phyloP scores from a whole-genome alignment of 805 yeast genomes.

The Starmerella potacharoeniae region DNA sequence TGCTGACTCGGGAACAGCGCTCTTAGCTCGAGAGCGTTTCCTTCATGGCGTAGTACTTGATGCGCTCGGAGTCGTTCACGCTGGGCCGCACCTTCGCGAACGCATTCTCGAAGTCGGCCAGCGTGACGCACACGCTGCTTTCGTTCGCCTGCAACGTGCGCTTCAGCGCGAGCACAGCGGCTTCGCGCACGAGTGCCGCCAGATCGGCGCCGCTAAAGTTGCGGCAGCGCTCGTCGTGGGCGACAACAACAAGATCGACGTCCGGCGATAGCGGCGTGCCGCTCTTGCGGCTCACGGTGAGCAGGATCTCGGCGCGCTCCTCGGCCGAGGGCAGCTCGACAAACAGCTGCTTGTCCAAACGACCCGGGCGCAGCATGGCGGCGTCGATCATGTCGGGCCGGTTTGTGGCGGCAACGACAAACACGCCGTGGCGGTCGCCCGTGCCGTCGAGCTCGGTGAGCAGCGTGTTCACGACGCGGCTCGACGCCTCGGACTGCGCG shows the following conservation, averaged over 20 bases:
- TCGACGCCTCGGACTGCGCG: slow-evolving; percentile 74
- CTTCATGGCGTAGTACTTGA: slow-evolving; percentile 62
- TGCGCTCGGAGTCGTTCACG: slow-evolving; percentile 75
- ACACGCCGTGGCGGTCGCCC: slow-evolving; percentile 92
- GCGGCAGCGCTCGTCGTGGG: slow-evolving; percentile 67
- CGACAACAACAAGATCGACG: slow-evolving; percentile 52
- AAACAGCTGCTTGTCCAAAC: slow-evolving; percentile 81
- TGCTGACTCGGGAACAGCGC: neutral
- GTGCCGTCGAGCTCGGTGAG: slow-evolving; percentile 97
- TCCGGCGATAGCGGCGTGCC: slow-evolving; percentile 59
- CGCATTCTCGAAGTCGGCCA: slow-evolving; percentile 59
- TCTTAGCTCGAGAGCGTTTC: slow-evolving; percentile 44
- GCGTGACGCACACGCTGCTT: slow-evolving; percentile 41
- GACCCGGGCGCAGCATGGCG: slow-evolving; percentile 88
- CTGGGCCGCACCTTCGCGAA: slow-evolving; percentile 72
- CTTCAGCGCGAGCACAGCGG: slow-evolving; percentile 76
- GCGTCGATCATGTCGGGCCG: slow-evolving; percentile 94
- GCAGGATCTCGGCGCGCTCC: slow-evolving; percentile 68
- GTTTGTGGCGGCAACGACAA: slow-evolving; percentile 90
- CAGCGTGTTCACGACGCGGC: slow-evolving; percentile 87
- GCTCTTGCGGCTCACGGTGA: slow-evolving; percentile 47
- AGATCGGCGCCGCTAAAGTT: slow-evolving; percentile 96
- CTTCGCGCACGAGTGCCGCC: slow-evolving; percentile 82
- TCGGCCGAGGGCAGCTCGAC: slow-evolving; percentile 72
- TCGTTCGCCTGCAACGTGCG: slow-evolving; percentile 29